Evolutionary conservation across 345 rosid species (phyloP), one percentile per base, ranked within the genome.

Genomic region (Eucalyptus camaldulensis): DNA sequence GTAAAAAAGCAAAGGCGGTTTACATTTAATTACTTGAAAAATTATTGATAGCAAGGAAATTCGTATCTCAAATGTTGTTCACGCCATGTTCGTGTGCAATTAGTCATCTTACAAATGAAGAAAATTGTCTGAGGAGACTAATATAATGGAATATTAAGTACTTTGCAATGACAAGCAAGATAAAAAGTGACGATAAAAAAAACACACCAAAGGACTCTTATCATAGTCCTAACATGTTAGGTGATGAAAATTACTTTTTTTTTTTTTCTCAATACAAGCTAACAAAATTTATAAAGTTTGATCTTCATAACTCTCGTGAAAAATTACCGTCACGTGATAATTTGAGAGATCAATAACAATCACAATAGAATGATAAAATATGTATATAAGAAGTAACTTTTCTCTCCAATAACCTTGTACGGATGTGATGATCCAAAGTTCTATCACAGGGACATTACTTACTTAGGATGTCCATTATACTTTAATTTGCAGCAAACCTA

Each of bases 211-310:
- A 12, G 13, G 16, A 0, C 4, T 60, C 7, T 27, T 0, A 13
- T 3, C 29, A 13, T 13, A 62, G 3, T 13, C 8, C 15, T 13
- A 8, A 14, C 19, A 13, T 65, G 72, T 0, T 2, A 13, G n/a
- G 33, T 29, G 72, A 65, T 65, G 33, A 65, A 65, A 29, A 72
- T 19, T 72, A 72, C 27, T 19, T 37, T 72, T 13, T 33, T 3
- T 3, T 72, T 37, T 2, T 43, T 43, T 43, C 43, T 19, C 5
- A 2, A 72, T 19, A 40, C 37, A 72, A 72, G 45, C 27, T 44
- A 19, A 72, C 1, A 8, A 37, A 72, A 37, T 72, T 37, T 72
- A 37, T 72, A 37, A 33, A 10, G 45, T 72, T 72, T 44, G 8
- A 72, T 69, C 12, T 31, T 31, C 40, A 31, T 67, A 67, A 1